These are phyloP conservation scores for Elymus sibiricus DNA, from an alignment of 176 grass and related monocot species.

Conservation along the genomic window DNA sequence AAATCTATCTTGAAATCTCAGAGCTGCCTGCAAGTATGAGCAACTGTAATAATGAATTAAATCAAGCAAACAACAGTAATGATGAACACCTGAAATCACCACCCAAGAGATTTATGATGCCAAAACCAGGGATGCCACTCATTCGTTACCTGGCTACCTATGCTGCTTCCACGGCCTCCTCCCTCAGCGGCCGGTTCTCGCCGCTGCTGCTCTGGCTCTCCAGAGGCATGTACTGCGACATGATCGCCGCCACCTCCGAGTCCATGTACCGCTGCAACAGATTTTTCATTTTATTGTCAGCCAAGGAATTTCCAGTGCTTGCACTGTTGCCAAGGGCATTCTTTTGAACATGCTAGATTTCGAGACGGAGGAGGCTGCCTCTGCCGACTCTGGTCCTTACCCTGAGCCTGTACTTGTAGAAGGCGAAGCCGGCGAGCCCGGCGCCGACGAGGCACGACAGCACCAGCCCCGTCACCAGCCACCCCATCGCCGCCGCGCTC, in stretches of 20 bases:
- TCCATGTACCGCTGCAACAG: conserved; percentile 84
- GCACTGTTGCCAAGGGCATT: neutral
- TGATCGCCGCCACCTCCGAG: conserved; percentile 77
- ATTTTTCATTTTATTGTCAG: neutral
- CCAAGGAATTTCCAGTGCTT: neutral
- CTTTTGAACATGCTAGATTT: neutral
- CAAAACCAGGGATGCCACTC: neutral
- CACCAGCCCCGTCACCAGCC: conserved; percentile 46
- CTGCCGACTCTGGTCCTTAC: conserved; percentile 17
- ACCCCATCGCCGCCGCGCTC: conserved; percentile 47
- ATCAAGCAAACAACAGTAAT: neutral
- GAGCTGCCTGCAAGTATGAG: neutral
- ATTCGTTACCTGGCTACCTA: conserved; percentile 10
- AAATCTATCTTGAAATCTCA: neutral
- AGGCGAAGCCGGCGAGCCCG: conserved; percentile 59
- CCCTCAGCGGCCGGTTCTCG: conserved; percentile 50
- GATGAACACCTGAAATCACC: neutral
- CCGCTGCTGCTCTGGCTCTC: conserved; percentile 39
- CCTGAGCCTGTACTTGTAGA: conserved; percentile 95
- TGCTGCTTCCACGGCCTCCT: conserved; percentile 42
- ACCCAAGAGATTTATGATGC: neutral
- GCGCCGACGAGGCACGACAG: conserved; percentile 53
- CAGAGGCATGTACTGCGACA: conserved; percentile 93
- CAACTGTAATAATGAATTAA: neutral
- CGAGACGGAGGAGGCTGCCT: neutral